Conservation (phyloP, 2,329 filamentous ascomycete species). For the Cytospora paraplurivora region DNA sequence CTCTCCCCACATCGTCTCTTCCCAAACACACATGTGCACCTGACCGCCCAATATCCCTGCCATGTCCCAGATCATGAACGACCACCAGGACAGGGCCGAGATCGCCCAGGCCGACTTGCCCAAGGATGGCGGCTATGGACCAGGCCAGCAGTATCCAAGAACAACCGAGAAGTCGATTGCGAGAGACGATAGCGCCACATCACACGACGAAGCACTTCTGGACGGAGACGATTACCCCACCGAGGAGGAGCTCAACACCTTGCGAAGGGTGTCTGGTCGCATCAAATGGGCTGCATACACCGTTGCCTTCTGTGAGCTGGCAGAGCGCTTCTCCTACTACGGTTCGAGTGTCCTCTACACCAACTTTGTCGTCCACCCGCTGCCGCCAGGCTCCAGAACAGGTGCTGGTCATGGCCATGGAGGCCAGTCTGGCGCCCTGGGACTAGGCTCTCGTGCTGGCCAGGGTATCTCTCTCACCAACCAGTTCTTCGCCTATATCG, state of each 20-base stretch:
- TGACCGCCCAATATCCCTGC: slow-evolving; percentile 2
- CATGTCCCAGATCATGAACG: slow-evolving; percentile 29
- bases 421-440: slow-evolving; percentile 54
- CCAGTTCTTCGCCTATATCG: slow-evolving; percentile 31
- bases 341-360: slow-evolving; percentile 70
- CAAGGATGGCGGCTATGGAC: slow-evolving; percentile 12
- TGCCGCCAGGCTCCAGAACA: slow-evolving; percentile 56
- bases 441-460: slow-evolving; percentile 59
- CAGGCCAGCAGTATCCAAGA: slow-evolving; percentile 19
- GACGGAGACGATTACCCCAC: slow-evolving; percentile 51
- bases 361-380: slow-evolving; percentile 62
- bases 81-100: slow-evolving; percentile 27
- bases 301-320: slow-evolving; percentile 72
- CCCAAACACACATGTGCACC: background rate
- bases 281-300: slow-evolving; percentile 69
- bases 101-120: slow-evolving; percentile 28
- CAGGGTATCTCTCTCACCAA: slow-evolving; percentile 56
- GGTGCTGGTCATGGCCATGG: slow-evolving; percentile 46
- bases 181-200: slow-evolving; percentile 1
- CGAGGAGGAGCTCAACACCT: slow-evolving; percentile 61
- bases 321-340: slow-evolving; percentile 79
- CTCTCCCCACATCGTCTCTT: background rate
- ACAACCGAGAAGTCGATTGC: slow-evolving; percentile 23
- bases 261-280: slow-evolving; percentile 64
- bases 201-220: background rate